phyloP scores from a whole-genome alignment of 164 flowering plant genomes.

The Magnolia changhungtana region DNA sequence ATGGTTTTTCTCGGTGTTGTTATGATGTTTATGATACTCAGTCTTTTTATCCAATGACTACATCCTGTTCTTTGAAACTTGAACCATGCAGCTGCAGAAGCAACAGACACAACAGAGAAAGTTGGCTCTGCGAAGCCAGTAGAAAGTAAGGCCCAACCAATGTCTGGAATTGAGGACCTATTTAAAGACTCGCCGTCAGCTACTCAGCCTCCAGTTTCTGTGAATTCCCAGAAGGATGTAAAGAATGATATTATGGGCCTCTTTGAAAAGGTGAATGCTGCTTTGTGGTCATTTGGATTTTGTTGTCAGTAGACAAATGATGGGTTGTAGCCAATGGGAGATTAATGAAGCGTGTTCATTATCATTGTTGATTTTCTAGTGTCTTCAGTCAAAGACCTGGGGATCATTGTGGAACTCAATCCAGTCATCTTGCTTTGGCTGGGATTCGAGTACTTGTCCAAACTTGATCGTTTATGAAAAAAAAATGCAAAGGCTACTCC shows the following conservation, averaged over 20 bases:
- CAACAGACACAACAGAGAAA: constrained; percentile 48
- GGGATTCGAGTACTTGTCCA: not conserved
- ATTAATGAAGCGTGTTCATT: not conserved
- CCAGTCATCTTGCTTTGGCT: not conserved
- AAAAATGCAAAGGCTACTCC: too few relatives aligned
- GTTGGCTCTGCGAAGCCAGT: constrained; percentile 31
- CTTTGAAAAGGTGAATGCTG: constrained; percentile 70
- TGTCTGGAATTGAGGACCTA: constrained; percentile 66
- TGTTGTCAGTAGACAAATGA: not conserved
- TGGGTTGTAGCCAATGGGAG: not conserved
- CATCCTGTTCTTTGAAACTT: not conserved
- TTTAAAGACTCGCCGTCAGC: constrained; percentile 52
- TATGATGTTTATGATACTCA: not conserved
- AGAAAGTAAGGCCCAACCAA: constrained; percentile 40
- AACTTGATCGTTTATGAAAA: not conserved
- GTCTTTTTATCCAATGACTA: not conserved
- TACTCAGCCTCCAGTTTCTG: constrained; percentile 22
- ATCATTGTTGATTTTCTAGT: not conserved
- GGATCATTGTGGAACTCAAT: not conserved
- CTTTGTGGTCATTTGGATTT: not conserved
- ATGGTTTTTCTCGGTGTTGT: not conserved
- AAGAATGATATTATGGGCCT: constrained; percentile 95
- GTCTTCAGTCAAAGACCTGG: not conserved
- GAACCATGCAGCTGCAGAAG: constrained; percentile 62
- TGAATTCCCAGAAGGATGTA: constrained; percentile 65